These are phyloP conservation scores for Cyberlindnera xylosilytica DNA, from an alignment of 805 yeast genomes.

Conservation along the genomic window DNA sequence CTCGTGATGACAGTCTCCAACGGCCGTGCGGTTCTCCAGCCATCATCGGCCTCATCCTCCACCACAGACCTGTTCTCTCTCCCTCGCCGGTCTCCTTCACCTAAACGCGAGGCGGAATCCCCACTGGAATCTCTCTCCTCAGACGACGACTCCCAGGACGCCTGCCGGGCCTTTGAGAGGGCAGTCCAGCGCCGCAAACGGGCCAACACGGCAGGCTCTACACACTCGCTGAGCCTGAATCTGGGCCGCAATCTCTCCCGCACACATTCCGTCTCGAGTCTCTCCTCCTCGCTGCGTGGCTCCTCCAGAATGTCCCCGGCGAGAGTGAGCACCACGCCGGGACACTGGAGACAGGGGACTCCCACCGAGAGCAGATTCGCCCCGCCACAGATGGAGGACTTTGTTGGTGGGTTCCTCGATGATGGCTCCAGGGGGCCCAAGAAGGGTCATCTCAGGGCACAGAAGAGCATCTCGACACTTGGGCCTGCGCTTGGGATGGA, in stretches of 20 bases:
- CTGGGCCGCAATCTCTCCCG: slow-evolving; percentile 15
- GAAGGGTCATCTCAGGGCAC: slow-evolving; percentile 14
- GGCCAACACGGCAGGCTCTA: slow-evolving; percentile 26
- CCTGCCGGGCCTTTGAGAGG: slow-evolving; percentile 23
- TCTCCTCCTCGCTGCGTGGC: slow-evolving; percentile 16
- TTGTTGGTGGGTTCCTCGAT: slow-evolving; percentile 18
- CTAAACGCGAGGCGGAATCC: slow-evolving; percentile 22
- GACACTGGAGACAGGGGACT: slow-evolving; percentile 21
- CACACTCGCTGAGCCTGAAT: slow-evolving; percentile 12
- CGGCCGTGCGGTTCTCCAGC: slow-evolving; percentile 18
- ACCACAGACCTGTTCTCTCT: slow-evolving; percentile 22
- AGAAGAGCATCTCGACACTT: slow-evolving; percentile 19
- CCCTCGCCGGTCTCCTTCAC: slow-evolving; percentile 27
- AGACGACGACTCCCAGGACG: slow-evolving; percentile 17
- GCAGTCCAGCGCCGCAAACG: slow-evolving; percentile 25
- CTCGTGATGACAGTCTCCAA: slow-evolving; percentile 19
- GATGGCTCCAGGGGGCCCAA: slow-evolving; percentile 13
- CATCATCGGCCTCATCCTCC: slow-evolving; percentile 25
- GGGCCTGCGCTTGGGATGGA: slow-evolving; percentile 24
- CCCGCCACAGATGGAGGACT: slow-evolving; percentile 12
- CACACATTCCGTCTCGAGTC: slow-evolving; percentile 23
- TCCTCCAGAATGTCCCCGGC: slow-evolving; percentile 23
- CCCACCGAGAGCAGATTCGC: slow-evolving; percentile 19
- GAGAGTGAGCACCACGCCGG: slow-evolving; percentile 17
- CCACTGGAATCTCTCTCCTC: slow-evolving; percentile 12